Base-by-base conservation (phyloP, 2,329 filamentous ascomycete genomes). In the Bipolaris bicolor region DNA sequence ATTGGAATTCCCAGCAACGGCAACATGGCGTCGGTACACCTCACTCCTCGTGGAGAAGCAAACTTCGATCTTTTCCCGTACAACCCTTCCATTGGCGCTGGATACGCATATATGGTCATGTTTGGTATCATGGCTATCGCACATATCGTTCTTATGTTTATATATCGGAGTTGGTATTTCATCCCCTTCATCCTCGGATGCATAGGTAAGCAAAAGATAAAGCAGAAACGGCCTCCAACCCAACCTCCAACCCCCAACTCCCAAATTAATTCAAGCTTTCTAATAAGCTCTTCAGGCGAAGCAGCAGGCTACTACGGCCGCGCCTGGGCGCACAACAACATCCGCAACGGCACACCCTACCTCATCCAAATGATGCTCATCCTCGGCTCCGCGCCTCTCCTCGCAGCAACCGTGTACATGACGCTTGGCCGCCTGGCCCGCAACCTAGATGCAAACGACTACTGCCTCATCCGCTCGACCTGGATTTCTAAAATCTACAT, bases 141-240 rank as follows among this genome's bases (percentile, higher is more conserved):
- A 10, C 61, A 66, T 46, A 3, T 61, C 11, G 31, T 45, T 9
- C 37, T 64, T 39, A 45, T 64, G n/a, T 45, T 60, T 5, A 44
- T 51, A 3, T 55, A 57, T 1, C 55, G 57, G 34, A 55, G 53
- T 22, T 84, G 80, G 79, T 85, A 81, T 64, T 81, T 83, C 61
- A 77, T 82, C 3, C 80, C 83, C 0, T 81, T 85, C 49, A 55
- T 82, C 3, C 66, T 84, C n/a, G 82, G 82, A n/a, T 80, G 80
- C 22, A 50, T 79, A n/a, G 83, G 82, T 84, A 74, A 55, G 73
- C 36, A 20, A 20, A 39, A 18, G 1, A n/a, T n/a, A 9, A 26
- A 26, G 1, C 36, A 39, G 11, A 18, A 16, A 37, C 18, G 3
- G 6, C 18, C n/a, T 2, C 31, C 20, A 20, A 20, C 20, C 3